Evolutionary conservation across 768 basidiomycete species (phyloP).

Genomic region (Sarcodon sp.): DNA sequence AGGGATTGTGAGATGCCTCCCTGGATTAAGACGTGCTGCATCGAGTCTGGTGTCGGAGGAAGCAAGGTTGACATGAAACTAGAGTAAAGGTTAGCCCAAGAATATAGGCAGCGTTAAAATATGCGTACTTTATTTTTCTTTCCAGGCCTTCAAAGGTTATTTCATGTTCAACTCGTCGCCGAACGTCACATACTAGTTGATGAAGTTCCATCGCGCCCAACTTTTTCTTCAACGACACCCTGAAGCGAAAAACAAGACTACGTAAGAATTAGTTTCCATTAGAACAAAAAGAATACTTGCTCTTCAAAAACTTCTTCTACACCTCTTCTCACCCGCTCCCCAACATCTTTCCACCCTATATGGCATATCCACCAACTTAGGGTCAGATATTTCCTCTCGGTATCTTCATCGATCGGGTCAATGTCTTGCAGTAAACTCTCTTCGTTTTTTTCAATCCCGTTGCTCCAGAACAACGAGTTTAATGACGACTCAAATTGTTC

Average conservation of each 20-base stretch:
- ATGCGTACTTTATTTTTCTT: slow-evolving; percentile 39
- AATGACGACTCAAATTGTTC: slow-evolving; percentile 30
- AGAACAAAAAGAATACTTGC: slow-evolving; percentile 28
- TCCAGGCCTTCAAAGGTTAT: slow-evolving; percentile 47
- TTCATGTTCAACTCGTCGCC: slow-evolving; percentile 66
- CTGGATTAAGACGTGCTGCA: slow-evolving; percentile 55
- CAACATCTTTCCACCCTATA: slow-evolving; percentile 83
- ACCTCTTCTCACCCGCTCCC: slow-evolving; percentile 53
- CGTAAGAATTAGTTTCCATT: not conserved
- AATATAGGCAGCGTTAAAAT: not conserved
- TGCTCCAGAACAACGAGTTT: slow-evolving; percentile 21
- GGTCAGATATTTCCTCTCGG: slow-evolving; percentile 71
- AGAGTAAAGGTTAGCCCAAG: slow-evolving; percentile 1
- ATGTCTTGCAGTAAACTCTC: slow-evolving; percentile 17
- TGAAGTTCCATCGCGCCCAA: slow-evolving; percentile 60
- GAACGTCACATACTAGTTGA: slow-evolving; percentile 56
- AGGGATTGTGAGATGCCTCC: slow-evolving; percentile 33
- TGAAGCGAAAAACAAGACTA: slow-evolving; percentile 16
- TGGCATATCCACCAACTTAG: slow-evolving; percentile 91
- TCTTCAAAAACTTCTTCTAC: slow-evolving; percentile 79
- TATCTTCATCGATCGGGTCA: slow-evolving; percentile 40
- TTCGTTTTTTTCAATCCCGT: slow-evolving; percentile 6
- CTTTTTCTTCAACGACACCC: slow-evolving; percentile 75
- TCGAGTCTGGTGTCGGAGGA: slow-evolving; percentile 59
- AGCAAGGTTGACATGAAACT: slow-evolving; percentile 69